These are phyloP conservation scores for Paulownia fortunei DNA, from an alignment of 257 asterid genomes.

Conservation along the genomic window DNA sequence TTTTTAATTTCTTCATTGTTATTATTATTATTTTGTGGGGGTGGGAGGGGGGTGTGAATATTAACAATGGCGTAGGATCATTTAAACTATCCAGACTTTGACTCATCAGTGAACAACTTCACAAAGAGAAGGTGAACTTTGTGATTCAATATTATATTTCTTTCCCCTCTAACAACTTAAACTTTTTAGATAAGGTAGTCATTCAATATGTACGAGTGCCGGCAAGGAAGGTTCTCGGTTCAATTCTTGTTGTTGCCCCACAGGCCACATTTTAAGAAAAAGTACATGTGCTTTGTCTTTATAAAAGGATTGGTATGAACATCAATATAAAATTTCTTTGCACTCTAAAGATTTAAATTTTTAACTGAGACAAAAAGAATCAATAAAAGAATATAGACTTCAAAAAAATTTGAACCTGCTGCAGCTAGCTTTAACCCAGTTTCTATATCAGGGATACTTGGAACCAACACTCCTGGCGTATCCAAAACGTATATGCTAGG, in stretches of 20 bases:
- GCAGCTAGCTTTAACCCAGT: constrained; percentile 93
- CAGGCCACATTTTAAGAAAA: not conserved
- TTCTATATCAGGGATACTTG: constrained; percentile 82
- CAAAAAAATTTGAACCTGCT: constrained; percentile 59
- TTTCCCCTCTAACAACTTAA: not conserved
- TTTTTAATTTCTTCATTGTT: too few relatives aligned
- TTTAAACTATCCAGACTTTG: too few relatives aligned
- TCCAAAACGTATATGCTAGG: constrained; percentile 97
- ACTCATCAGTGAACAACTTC: not conserved
- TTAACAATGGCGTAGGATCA: too few relatives aligned
- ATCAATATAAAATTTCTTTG: not conserved
- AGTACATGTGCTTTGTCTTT: not conserved
- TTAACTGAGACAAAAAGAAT: not conserved
- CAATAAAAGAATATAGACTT: not conserved
- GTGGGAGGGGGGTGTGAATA: too few relatives aligned
- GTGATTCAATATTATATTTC: not conserved
- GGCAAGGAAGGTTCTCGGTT: too few relatives aligned
- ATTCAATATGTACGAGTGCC: not conserved
- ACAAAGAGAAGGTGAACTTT: not conserved
- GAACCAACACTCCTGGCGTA: constrained; percentile 94
- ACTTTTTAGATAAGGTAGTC: not conserved
- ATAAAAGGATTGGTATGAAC: not conserved
- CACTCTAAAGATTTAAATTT: not conserved
- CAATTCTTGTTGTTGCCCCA: not conserved
- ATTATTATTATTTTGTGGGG: too few relatives aligned